Base-by-base conservation (phyloP, 2,329 filamentous ascomycete genomes). In the Penicillium sp. region DNA sequence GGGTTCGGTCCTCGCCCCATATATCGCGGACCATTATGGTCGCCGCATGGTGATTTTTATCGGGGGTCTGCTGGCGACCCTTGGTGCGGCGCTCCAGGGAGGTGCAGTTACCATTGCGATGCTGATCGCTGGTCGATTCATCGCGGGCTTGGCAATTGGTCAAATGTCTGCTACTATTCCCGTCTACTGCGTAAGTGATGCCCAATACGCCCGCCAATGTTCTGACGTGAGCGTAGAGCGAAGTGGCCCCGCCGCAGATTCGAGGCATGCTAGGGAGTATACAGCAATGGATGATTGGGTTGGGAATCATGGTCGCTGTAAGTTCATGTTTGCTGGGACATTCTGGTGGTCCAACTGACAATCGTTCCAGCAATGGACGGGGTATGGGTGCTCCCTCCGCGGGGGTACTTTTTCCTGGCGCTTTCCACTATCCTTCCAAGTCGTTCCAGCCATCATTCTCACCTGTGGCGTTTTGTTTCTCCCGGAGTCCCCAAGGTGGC, bases 131-230 rank as follows among this genome's bases (percentile, higher is more conserved):
- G 80, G 79, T 6, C 76, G 80, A 51, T 76, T 79, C 57, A 76
- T 81, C 56, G 79, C 78, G 10, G 80, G 80, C 4, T 51, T 80
- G 11, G 79, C 78, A 1, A 71, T 82, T n/a, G 80, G 80, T 3
- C 67, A 78, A 47, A 71, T 81, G 62, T 79, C 78, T 1, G 72
- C 75, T 31, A 77, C 75, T 0, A 73, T 80, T 21, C 79, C 79
- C 2, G 74, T 80, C 44, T 81, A 81, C 59, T 76, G 75, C 50
- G 70, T 73, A 7, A 14, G 34, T n/a, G 34, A 63, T 51, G 69
- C 46, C 7, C 16, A 14, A 36, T n/a, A n/a, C n/a, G 34, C 34
- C 34, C 4, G 6, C 14, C 14, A 7, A 5, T 36, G 13, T 34
- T 43, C 56, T 60, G 32, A 60, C 50, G 8, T 29, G 24, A 9